Percentiles rank a stretch among this genome's conserved stretches.
Evolutionary conservation across 495 filamentous ascomycete species (phyloP).

Genomic region (Filosporella fistucella): DNA sequence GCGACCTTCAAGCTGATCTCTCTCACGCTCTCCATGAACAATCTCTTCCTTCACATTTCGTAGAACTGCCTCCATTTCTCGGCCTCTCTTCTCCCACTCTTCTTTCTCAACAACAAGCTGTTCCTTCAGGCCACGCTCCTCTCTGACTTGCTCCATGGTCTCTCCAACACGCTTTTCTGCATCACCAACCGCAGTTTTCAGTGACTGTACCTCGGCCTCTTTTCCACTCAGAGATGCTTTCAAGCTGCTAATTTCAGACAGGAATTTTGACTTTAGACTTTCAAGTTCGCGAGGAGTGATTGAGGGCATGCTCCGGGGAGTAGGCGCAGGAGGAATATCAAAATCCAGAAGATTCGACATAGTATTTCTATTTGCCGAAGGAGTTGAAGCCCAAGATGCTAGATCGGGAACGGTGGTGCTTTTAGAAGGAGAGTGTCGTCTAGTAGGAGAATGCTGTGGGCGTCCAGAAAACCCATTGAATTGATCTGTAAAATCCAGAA

Average conservation of each 20-base stretch:
- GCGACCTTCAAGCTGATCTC: constrained; percentile 64
- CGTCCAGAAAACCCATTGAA: constrained; percentile 46
- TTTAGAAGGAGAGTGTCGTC: constrained; percentile 34
- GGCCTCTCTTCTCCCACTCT: constrained; percentile 75
- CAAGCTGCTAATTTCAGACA: constrained; percentile 85
- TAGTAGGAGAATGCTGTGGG: constrained; percentile 12
- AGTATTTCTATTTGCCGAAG: constrained; percentile 17
- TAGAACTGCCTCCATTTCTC: constrained; percentile 80
- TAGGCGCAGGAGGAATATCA: constrained; percentile 83
- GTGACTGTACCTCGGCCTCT: constrained; percentile 79
- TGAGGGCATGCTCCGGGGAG: constrained; percentile 84
- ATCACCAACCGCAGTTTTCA: constrained; percentile 81
- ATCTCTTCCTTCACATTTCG: constrained; percentile 78
- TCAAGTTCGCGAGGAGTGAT: constrained; percentile 92
- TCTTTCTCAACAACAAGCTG: constrained; percentile 69
- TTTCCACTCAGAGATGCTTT: constrained; percentile 85
- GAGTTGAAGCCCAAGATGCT: constrained; percentile 13
- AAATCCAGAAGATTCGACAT: constrained; percentile 77
- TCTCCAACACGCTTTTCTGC: constrained; percentile 90
- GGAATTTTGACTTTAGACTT: constrained; percentile 79
- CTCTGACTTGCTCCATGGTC: constrained; percentile 72
- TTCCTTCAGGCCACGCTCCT: constrained; percentile 64
- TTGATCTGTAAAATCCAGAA: constrained; percentile 87
- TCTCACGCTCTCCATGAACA: constrained; percentile 66
- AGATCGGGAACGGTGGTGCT: constrained; percentile 16